Conservation (phyloP, 768 basidiomycete species). For the Boletus tylopilopsis region DNA sequence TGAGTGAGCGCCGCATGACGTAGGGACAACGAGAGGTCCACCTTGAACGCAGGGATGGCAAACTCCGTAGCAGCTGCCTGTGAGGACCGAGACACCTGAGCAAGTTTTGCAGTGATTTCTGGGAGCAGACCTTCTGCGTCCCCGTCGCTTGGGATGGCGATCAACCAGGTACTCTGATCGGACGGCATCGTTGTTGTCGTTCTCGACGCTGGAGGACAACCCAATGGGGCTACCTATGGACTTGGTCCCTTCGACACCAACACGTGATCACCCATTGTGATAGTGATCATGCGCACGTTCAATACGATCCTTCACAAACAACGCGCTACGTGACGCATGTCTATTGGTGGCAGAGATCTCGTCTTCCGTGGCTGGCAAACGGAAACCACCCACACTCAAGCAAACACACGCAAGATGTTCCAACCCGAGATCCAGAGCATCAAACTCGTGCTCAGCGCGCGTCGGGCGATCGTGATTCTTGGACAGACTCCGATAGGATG, state of each 20-base stretch:
- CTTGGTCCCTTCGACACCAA: not conserved
- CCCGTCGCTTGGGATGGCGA: slow-evolving; percentile 82
- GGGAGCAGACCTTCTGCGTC: slow-evolving; percentile 74
- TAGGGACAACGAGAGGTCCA: slow-evolving; percentile 30
- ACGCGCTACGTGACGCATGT: slow-evolving; percentile 76
- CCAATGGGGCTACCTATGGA: slow-evolving; percentile 16
- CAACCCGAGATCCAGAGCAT: slow-evolving; percentile 32
- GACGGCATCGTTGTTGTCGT: slow-evolving; percentile 66
- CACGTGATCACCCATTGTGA: no score
- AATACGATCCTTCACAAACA: slow-evolving; percentile 84
- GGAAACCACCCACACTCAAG: slow-evolving; percentile 9
- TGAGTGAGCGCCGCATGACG: slow-evolving; percentile 4
- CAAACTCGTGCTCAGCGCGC: slow-evolving; percentile 58
- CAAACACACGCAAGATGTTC: slow-evolving; percentile 1
- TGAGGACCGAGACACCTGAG: slow-evolving; percentile 49
- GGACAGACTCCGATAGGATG: slow-evolving; percentile 61
- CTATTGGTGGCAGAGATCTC: slow-evolving; percentile 79
- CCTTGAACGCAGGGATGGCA: slow-evolving; percentile 88
- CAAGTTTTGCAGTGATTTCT: slow-evolving; percentile 61
- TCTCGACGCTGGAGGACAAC: not conserved
- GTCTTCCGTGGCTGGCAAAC: slow-evolving; percentile 56
- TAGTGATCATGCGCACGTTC: no score
- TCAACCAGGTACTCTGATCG: slow-evolving; percentile 93
- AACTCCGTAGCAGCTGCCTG: slow-evolving; percentile 57
- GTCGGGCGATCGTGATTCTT: slow-evolving; percentile 47